Percentiles rank a stretch among this genome's conserved stretches.
phyloP scores from a whole-genome alignment of 2,329 filamentous ascomycete genomes.

The Juglanconis sp. region DNA sequence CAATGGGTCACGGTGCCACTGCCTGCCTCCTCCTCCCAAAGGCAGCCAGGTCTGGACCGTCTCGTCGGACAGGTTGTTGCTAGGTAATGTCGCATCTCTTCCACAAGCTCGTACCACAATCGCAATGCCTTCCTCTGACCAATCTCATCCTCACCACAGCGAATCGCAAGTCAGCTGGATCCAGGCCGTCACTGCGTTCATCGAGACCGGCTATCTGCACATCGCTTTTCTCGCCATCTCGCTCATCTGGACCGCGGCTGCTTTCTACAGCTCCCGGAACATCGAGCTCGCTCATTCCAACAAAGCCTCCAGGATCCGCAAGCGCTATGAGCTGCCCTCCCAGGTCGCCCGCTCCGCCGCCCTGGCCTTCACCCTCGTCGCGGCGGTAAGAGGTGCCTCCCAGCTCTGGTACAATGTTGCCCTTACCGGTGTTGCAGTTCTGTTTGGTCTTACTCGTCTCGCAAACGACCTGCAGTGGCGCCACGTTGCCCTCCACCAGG shows the following conservation, averaged over 20 bases:
- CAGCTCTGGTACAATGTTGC: conserved; percentile 10
- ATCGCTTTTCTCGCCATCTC: conserved; percentile 8
- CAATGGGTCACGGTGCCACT: not conserved
- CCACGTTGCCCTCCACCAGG: conserved; percentile 16
- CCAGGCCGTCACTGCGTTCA: not conserved
- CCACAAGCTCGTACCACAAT: no score
- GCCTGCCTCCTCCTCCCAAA: not conserved
- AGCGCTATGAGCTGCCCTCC: conserved; percentile 15
- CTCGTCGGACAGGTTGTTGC: not conserved
- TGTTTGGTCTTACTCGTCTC: conserved; percentile 14
- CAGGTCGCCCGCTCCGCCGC: conserved; percentile 10
- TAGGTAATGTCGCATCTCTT: not conserved
- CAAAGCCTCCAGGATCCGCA: conserved; percentile 11
- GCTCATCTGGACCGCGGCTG: conserved; percentile 9
- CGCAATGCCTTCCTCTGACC: no score
- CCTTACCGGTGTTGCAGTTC: conserved; percentile 9
- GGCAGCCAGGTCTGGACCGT: no score
- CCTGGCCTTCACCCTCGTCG: conserved; percentile 7
- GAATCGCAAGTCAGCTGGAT: conserved; percentile 13
- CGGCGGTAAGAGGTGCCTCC: conserved; percentile 3
- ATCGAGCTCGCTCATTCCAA: not conserved
- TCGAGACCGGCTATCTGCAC: conserved; percentile 9
- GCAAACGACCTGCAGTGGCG: conserved; percentile 12
- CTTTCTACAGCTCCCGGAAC: not conserved
- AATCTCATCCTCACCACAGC: not conserved